These are phyloP conservation scores for Echites panduratus DNA, from an alignment of 257 asterid species.

Conservation along the genomic window DNA sequence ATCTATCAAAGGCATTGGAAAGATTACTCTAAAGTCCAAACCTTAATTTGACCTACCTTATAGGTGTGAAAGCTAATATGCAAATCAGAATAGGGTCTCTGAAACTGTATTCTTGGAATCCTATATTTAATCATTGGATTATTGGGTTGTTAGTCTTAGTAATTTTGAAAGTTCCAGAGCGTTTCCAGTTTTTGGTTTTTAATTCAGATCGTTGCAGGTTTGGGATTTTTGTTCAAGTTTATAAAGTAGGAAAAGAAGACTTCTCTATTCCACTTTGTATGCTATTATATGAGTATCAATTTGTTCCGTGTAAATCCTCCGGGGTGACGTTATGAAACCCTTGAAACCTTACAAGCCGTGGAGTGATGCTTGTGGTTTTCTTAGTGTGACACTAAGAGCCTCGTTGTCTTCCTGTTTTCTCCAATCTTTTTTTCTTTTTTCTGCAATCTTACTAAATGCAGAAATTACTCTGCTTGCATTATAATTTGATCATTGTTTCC, in stretches of 20 bases:
- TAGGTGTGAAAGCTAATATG: too few relatives aligned
- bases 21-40: too few relatives aligned
- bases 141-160: too few relatives aligned
- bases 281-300: not conserved
- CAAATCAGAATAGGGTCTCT: too few relatives aligned
- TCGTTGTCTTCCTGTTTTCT: not conserved
- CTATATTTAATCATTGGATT: too few relatives aligned
- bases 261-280: not conserved
- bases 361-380: not conserved
- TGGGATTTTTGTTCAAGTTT: too few relatives aligned
- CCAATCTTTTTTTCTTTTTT: not conserved
- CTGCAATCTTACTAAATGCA: not conserved
- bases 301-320: not conserved
- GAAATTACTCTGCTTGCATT: too few relatives aligned
- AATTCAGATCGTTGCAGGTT: too few relatives aligned
- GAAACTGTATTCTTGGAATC: too few relatives aligned
- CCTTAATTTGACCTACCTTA: too few relatives aligned
- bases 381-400: not conserved
- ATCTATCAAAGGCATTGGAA: too few relatives aligned
- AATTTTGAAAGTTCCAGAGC: not conserved
- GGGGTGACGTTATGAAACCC: not conserved
- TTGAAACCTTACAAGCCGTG: not conserved
- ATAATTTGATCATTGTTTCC: not conserved
- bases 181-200: not conserved
- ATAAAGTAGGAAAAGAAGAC: not conserved